Evolutionary conservation across 768 basidiomycete genomes (phyloP), one percentile per base, ranked within the genome.

Genomic region (Kwoniella newhampshirensis): DNA sequence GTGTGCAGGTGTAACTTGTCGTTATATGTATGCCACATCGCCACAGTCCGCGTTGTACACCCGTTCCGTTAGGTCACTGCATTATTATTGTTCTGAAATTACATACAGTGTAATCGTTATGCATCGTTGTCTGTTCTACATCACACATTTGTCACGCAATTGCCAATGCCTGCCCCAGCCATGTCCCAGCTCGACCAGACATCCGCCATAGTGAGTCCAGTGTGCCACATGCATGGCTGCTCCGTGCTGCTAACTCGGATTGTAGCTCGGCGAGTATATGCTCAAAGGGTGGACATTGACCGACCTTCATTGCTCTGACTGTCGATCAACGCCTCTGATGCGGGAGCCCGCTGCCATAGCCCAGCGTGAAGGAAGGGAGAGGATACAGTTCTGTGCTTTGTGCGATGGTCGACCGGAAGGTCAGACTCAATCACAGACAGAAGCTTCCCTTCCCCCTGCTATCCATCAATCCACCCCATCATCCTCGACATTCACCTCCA

Each of bases 231-330:
- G 7, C 57, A 23, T 21, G 20, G 27, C 20, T 23, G 5, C 9
- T 32, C 50, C 27, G 15, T 52, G 4, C 3, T 20, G 6, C 41
- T 30, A 17, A 18, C 21, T 48, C n/a, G 47, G 7, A n/a, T 4
- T 37, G 4, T 36, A 75, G 75, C 68, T 76, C 48, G 75, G 75
- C 51, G 75, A 74, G 42, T 76, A 76, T 54, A 76, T 76, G 75
- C 62, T 76, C 42, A 74, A 74, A 59, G 75, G 75, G 21, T 76
- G 75, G 75, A 76, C 75, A 2, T 43, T 76, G 20, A 74, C 75
- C 42, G 73, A 71, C 48, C 57, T 73, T 15, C 70, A 71, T 48
- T 76, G 75, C 54, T 54, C 62, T 13, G 26, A 21, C 25, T 76
- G 75, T 41, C 53, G 58, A 21, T 48, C 63, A 42, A 74, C 75